Conservation (phyloP, 208 protist species). For the Wallacemonas collosoma region DNA sequence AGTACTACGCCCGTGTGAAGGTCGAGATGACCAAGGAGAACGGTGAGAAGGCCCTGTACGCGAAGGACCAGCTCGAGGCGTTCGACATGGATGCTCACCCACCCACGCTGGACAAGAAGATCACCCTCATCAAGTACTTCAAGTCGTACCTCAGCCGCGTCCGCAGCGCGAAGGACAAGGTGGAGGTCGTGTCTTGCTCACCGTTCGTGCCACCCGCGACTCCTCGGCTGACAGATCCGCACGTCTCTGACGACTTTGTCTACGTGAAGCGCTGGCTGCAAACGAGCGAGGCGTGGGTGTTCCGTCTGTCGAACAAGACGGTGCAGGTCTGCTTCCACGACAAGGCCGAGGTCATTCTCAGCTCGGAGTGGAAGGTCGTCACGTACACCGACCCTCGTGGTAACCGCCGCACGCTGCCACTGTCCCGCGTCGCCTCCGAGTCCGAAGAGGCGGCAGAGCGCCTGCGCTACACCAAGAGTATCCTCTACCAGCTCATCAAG, state of each 20-base stretch:
- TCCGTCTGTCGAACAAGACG: constrained; percentile 95
- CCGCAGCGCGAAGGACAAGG: constrained; percentile 51
- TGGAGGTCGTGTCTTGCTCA: constrained; percentile 69
- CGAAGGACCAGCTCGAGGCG: constrained; percentile 73
- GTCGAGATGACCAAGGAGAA: constrained; percentile 40
- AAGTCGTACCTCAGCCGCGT: constrained; percentile 73
- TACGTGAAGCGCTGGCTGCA: constrained; percentile 96
- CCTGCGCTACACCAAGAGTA: constrained; percentile 37
- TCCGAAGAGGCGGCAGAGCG: constrained; percentile 39
- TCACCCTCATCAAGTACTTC: constrained; percentile 97
- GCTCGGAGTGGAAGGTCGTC: constrained; percentile 83
- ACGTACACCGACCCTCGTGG: constrained; percentile 75
- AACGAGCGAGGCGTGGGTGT: constrained; percentile 93
- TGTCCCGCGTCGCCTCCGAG: constrained; percentile 32
- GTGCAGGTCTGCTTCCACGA: constrained; percentile 97
- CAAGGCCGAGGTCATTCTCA: constrained; percentile 93
- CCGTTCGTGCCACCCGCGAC: constrained; percentile 34
- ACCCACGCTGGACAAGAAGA: constrained; percentile 95
- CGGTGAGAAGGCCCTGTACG: constrained; percentile 37
- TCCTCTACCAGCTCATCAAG: constrained; percentile 40
- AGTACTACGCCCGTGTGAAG: constrained; percentile 83
- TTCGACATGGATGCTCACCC: constrained; percentile 81
- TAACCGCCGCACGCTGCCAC: constrained; percentile 40
- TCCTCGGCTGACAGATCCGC: constrained; percentile 44
- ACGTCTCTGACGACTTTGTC: constrained; percentile 75